phyloP scores from a whole-genome alignment of 805 yeast genomes.

The Myxozyma geophila region DNA sequence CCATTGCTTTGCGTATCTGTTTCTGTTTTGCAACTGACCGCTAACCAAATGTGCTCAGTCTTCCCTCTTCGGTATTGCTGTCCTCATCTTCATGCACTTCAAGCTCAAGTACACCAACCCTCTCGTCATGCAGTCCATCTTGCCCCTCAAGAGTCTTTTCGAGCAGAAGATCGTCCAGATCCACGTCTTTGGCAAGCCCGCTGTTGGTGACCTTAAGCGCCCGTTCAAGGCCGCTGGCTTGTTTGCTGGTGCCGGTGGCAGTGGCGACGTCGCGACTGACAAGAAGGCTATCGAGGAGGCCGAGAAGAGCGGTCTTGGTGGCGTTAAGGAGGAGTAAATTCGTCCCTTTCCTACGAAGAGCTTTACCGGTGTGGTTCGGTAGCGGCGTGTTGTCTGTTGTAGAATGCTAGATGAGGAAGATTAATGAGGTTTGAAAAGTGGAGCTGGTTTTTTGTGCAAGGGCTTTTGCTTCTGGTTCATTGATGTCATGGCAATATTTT shows the following conservation, averaged over 20 bases:
- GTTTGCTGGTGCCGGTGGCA: constrained; percentile 55
- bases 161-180: constrained; percentile 91
- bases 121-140: constrained; percentile 88
- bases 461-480: not conserved
- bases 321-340: constrained; percentile 79
- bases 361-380: not conserved
- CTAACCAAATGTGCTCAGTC: constrained; percentile 49
- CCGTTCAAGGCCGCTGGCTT: constrained; percentile 91
- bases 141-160: constrained; percentile 86
- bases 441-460: not conserved
- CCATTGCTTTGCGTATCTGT: not conserved
- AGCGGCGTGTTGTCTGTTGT: not conserved
- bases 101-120: constrained; percentile 98
- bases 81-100: constrained; percentile 98
- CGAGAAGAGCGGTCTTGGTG: constrained; percentile 78
- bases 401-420: not conserved
- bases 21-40: not conserved
- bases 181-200: constrained; percentile 81
- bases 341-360: no score
- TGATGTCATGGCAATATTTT: not conserved
- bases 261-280: constrained; percentile 70
- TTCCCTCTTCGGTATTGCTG: constrained; percentile 84
- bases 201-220: constrained; percentile 90
- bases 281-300: constrained; percentile 84
- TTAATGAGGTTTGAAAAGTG: not conserved